phyloP scores from a whole-genome alignment of 495 filamentous ascomycete species.

The Podospora pseudocomata region DNA sequence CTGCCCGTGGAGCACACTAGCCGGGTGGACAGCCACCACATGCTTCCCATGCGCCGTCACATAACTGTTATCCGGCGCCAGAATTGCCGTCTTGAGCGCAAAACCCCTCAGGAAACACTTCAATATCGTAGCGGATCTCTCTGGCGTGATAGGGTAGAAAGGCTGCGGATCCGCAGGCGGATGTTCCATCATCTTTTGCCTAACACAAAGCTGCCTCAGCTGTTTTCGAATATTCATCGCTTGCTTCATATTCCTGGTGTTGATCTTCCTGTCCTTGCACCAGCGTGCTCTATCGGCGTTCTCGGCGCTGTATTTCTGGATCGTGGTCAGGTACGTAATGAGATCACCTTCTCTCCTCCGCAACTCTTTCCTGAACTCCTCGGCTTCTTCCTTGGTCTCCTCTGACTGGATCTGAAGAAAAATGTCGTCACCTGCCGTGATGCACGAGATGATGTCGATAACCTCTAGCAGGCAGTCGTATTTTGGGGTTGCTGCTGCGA shows the following conservation, averaged over 20 bases:
- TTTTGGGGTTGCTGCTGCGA: conserved; percentile 71
- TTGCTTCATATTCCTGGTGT: conserved; percentile 74
- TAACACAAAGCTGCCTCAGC: conserved; percentile 61
- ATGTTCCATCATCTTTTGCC: conserved; percentile 45
- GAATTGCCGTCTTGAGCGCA: conserved; percentile 72
- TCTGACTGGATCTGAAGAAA: conserved; percentile 78
- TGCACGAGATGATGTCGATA: conserved; percentile 86
- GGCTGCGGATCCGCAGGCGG: conserved; percentile 46
- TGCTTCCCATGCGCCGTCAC: conserved; percentile 80
- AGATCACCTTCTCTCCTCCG: conserved; percentile 84
- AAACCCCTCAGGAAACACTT: conserved; percentile 83
- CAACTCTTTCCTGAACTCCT: conserved; percentile 67
- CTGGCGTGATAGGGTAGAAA: conserved; percentile 47
- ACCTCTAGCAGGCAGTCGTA: conserved; percentile 71
- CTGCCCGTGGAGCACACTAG: conserved; percentile 76
- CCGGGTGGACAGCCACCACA: conserved; percentile 83
- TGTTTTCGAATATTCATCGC: conserved; percentile 79
- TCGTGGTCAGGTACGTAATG: conserved; percentile 76
- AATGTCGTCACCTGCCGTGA: conserved; percentile 81
- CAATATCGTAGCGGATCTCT: conserved; percentile 56
- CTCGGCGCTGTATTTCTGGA: conserved; percentile 76
- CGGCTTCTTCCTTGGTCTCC: conserved; percentile 74
- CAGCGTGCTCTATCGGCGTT: conserved; percentile 69
- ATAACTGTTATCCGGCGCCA: conserved; percentile 82
- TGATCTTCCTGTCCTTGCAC: conserved; percentile 74